A percentile compares a stretch with the other conserved stretches of the same genome.
Evolutionary conservation across 352 stramenopile genomes (phyloP).

Genomic region (Albugo candida): DNA sequence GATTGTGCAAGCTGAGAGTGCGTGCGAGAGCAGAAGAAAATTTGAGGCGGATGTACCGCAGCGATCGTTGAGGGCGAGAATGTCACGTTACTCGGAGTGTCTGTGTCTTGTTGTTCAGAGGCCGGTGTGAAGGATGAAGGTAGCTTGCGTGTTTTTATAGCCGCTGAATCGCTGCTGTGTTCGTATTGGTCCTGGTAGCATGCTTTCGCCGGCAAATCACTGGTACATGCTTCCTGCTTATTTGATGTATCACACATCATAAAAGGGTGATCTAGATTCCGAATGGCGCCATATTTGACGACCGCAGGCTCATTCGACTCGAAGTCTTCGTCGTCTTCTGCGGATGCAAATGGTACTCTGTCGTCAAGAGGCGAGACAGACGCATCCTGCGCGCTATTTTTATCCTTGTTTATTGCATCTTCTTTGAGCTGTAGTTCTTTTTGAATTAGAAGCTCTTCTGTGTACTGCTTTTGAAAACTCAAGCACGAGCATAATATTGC

Average conservation of each 20-base stretch:
- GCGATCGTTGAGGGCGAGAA: neutral
- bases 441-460: constrained; percentile 16
- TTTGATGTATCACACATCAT: too few relatives aligned
- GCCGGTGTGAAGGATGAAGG: neutral
- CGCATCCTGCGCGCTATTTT: too few relatives aligned
- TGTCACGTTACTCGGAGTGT: too few relatives aligned
- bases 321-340: constrained; percentile 22
- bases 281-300: constrained; percentile 17
- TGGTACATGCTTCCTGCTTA: too few relatives aligned
- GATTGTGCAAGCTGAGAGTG: constrained; percentile 74
- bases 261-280: constrained; percentile 2
- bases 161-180: neutral
- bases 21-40: constrained; percentile 79
- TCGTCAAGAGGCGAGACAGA: too few relatives aligned
- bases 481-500: constrained; percentile 66
- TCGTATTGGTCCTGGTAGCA: neutral
- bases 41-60: constrained; percentile 20
- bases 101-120: too few relatives aligned
- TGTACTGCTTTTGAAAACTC: constrained; percentile 49
- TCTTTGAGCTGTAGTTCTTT: constrained; percentile 3
- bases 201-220: neutral
- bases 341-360: neutral
- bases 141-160: neutral
- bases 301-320: constrained; percentile 19
- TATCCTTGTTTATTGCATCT: too few relatives aligned